These are phyloP conservation scores for Globisporangium paroecandrum DNA, from an alignment of 352 stramenopile species.

Conservation along the genomic window DNA sequence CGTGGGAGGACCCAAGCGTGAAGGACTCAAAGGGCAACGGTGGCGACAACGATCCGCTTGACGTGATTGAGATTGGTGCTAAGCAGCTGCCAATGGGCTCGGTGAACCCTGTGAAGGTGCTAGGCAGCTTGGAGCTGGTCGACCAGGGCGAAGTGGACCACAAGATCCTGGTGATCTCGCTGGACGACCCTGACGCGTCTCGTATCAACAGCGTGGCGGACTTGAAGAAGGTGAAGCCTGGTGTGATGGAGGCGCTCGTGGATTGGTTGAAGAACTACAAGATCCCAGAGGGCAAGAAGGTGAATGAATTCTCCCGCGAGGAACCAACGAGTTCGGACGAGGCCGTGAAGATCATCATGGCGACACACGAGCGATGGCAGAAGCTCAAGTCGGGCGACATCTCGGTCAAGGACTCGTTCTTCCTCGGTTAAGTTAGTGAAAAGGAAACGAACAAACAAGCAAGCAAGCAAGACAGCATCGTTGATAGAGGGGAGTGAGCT, in stretches of 20 bases:
- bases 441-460: background rate
- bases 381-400: constrained; percentile 62
- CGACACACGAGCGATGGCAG: constrained; percentile 73
- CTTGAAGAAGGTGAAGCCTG: constrained; percentile 90
- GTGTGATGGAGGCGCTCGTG: constrained; percentile 83
- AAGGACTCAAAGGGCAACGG: constrained; percentile 85
- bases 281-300: constrained; percentile 95
- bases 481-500: background rate
- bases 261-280: constrained; percentile 99
- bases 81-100: constrained; percentile 92
- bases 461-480: background rate
- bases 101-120: constrained; percentile 95
- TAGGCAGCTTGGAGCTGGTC: constrained; percentile 97
- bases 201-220: constrained; percentile 88
- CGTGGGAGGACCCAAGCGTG: constrained; percentile 96
- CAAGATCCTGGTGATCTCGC: constrained; percentile 96
- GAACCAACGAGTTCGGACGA: constrained; percentile 44
- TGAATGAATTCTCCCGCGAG: constrained; percentile 91
- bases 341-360: constrained; percentile 59
- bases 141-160: constrained; percentile 98
- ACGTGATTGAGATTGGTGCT: constrained; percentile 98
- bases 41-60: constrained; percentile 98
- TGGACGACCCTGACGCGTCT: constrained; percentile 82
- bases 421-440: constrained; percentile 30
- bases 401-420: constrained; percentile 63